Base-by-base conservation (phyloP, 805 yeast species). In the Pichia californica region DNA sequence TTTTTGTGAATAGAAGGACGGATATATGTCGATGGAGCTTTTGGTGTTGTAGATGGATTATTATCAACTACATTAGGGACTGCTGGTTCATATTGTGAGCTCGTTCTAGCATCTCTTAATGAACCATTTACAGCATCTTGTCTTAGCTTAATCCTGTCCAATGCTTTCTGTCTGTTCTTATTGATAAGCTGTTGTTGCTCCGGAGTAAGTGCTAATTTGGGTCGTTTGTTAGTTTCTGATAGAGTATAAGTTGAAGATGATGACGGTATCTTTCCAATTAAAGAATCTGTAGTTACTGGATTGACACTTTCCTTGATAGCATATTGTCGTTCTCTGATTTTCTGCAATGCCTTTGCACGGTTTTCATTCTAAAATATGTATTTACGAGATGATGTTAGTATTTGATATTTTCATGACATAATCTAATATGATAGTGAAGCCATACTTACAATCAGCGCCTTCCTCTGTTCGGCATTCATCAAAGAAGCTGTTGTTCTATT, bases 291-390 rank as follows among this genome's bases (percentile, higher is more conserved):
- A 8, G 29, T 26, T 5, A 3, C 29, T 23, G 19, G 20, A 5
- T n/a, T 4, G 6, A 42, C 11, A 14, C 35, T 31, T 5, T 45
- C 37, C 32, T 45, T 49, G 19, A 57, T 46, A 3, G 38, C 44
- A 37, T 45, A 44, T 40, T 61, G 77, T 50, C 73, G 66, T 38
- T 69, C 67, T 48, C 73, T 68, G 29, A 83, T 67, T 44, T 82
- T 62, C 44, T 79, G 84, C 8, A 81, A 53, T 0, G 88, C 88
- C 42, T 69, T 69, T 35, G 71, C 68, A 48, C 93, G 67, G 56
- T 82, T 83, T 25, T 75, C 80, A 38, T n/a, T n/a, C n/a, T n/a
- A n/a, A n/a, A n/a, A n/a, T n/a, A n/a, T n/a, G n/a, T n/a, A n/a
- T n/a, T n/a, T n/a, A n/a, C n/a, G n/a, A n/a, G n/a, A n/a, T n/a